Conservation (phyloP, 495 filamentous ascomycete genomes). For the Trichoderma erinaceum region DNA sequence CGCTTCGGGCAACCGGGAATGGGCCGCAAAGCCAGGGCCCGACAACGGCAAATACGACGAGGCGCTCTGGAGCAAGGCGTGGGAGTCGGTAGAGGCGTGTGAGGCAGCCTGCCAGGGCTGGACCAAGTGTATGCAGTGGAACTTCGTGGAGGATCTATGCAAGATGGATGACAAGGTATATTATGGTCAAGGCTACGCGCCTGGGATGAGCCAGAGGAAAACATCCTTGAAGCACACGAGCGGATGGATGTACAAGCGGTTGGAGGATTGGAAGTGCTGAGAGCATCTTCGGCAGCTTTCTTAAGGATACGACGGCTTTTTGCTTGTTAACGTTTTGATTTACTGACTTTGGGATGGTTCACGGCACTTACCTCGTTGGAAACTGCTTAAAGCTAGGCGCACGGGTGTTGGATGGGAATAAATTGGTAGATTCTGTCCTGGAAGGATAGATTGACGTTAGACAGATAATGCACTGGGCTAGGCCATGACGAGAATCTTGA, state of each 20-base stretch:
- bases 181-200: slow-evolving; percentile 1
- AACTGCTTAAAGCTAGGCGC: too few species aligned
- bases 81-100: slow-evolving; percentile 4
- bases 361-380: too few species aligned
- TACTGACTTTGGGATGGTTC: too few species aligned
- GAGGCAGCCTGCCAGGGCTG: slow-evolving; percentile 5
- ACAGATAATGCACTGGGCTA: too few species aligned
- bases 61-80: neutral
- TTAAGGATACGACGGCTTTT: neutral
- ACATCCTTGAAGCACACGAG: neutral
- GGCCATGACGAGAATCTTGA: too few species aligned
- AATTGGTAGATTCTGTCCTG: too few species aligned
- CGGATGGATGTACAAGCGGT: neutral
- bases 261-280: slow-evolving; percentile 11
- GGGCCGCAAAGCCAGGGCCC: neutral
- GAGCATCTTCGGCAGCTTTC: neutral
- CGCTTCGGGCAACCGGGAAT: neutral
- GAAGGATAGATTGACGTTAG: too few species aligned
- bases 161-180: slow-evolving; percentile 12
- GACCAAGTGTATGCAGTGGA: slow-evolving; percentile 8
- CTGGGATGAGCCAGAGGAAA: neutral
- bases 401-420: too few species aligned
- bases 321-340: too few species aligned
- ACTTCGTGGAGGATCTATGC: slow-evolving; percentile 3
- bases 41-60: slow-evolving; percentile 1